These are phyloP conservation scores for Ilyonectria destructans DNA, from an alignment of 2,329 filamentous ascomycete genomes.

Conservation along the genomic window DNA sequence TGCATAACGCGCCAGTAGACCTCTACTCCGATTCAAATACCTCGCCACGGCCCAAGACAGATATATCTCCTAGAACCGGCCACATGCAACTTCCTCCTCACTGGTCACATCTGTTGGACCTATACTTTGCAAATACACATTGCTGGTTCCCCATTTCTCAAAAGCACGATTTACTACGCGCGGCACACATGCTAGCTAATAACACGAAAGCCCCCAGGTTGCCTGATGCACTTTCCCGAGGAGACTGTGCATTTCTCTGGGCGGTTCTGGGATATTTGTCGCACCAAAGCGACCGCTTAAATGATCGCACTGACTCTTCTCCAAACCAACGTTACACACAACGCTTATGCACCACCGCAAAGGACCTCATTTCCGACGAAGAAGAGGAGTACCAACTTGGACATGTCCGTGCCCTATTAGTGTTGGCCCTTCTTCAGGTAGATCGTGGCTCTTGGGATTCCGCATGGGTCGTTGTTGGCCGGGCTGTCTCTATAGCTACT, in stretches of 20 bases:
- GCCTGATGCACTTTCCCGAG: not conserved
- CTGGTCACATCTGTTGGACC: constrained; percentile 25
- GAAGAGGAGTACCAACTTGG: constrained; percentile 18
- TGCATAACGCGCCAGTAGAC: too few relatives aligned
- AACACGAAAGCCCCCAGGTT: not conserved
- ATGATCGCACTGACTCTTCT: not conserved
- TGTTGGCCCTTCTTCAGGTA: constrained; percentile 23
- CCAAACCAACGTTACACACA: not conserved
- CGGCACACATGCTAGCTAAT: constrained; percentile 23
- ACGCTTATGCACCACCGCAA: not conserved
- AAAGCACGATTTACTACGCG: constrained; percentile 28
- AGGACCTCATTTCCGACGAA: not conserved
- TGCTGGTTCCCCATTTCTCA: constrained; percentile 31
- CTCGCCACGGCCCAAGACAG: not conserved
- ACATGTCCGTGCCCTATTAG: constrained; percentile 22
- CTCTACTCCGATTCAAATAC: too few relatives aligned
- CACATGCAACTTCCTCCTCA: not conserved
- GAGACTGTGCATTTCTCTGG: constrained; percentile 23
- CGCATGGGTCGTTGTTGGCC: constrained; percentile 22
- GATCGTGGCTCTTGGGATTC: constrained; percentile 1
- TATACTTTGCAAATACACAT: constrained; percentile 28
- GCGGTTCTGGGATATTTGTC: constrained; percentile 18
- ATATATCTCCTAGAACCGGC: not conserved
- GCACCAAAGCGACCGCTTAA: not conserved
- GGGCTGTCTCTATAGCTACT: constrained; percentile 10